Percentiles rank a stretch among this genome's conserved stretches.
These are phyloP conservation scores for Pythium guiyangense DNA, from an alignment of 352 stramenopile species.

Conservation along the genomic window DNA sequence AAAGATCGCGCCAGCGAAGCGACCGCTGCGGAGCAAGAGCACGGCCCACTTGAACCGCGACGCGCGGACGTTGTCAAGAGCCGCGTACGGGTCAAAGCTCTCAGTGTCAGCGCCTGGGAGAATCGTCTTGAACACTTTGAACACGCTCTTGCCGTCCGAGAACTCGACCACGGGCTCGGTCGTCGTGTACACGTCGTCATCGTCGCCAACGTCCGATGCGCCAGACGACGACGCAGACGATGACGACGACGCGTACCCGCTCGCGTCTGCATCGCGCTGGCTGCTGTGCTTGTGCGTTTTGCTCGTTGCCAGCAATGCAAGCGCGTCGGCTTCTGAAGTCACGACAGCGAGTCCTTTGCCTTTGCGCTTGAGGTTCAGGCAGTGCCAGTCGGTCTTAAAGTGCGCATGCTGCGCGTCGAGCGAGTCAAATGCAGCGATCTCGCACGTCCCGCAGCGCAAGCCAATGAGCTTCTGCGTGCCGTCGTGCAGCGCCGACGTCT, in stretches of 20 bases:
- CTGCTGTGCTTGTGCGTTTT: slow-evolving; percentile 18
- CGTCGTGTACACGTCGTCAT: slow-evolving; percentile 38
- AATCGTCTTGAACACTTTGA: slow-evolving; percentile 78
- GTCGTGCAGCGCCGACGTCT: slow-evolving; percentile 28
- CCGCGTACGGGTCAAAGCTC: slow-evolving; percentile 51
- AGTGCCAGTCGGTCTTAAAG: slow-evolving; percentile 82
- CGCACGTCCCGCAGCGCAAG: slow-evolving; percentile 72
- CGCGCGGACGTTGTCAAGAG: slow-evolving; percentile 38
- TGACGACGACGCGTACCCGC: slow-evolving; percentile 22
- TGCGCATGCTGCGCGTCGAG: slow-evolving; percentile 82
- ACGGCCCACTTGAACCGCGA: slow-evolving; percentile 81
- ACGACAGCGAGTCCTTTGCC: slow-evolving; percentile 46
- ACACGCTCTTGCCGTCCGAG: slow-evolving; percentile 63
- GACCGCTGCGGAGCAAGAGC: slow-evolving; percentile 88
- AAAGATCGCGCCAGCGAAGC: slow-evolving; percentile 91
- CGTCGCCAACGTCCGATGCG: slow-evolving; percentile 37
- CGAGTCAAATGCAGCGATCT: slow-evolving; percentile 56
- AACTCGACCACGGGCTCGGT: slow-evolving; percentile 77
- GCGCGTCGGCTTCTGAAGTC: slow-evolving; percentile 29
- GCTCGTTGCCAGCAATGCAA: slow-evolving; percentile 12
- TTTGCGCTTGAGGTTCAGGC: slow-evolving; percentile 76
- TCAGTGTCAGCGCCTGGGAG: slow-evolving; percentile 41
- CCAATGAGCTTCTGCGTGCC: slow-evolving; percentile 33
- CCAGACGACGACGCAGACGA: slow-evolving; percentile 39
- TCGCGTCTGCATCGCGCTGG: slow-evolving; percentile 1